These are phyloP conservation scores for Saccharomycopsis sp. DNA, from an alignment of 805 yeast species.

Conservation along the genomic window DNA sequence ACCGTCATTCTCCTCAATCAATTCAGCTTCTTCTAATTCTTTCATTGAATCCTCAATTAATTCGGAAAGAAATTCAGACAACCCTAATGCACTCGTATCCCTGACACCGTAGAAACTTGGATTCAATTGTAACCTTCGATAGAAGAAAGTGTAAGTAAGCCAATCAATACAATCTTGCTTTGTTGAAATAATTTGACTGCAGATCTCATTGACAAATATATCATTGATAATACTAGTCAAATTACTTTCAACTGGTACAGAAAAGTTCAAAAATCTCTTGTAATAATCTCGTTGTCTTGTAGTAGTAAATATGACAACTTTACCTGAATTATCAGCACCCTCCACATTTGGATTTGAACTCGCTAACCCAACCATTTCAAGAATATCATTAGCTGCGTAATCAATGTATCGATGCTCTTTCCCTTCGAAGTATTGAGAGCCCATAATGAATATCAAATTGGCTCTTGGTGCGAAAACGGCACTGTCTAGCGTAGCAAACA, in stretches of 20 bases:
- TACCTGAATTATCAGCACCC: conserved; percentile 30
- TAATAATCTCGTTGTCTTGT: conserved; percentile 53
- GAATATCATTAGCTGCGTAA: conserved; percentile 55
- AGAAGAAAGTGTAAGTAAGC: conserved; percentile 79
- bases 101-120: conserved; percentile 85
- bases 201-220: conserved; percentile 65
- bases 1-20: conserved; percentile 51
- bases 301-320: conserved; percentile 52
- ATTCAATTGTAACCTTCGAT: conserved; percentile 70
- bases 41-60: conserved; percentile 63
- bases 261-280: conserved; percentile 60
- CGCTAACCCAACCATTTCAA: conserved; percentile 57
- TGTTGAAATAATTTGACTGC: conserved; percentile 50
- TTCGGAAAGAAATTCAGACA: conserved; percentile 80
- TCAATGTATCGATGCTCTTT: conserved; percentile 63
- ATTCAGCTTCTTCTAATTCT: conserved; percentile 52
- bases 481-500: conserved; percentile 59
- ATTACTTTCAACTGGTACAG: conserved; percentile 81
- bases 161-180: conserved; percentile 89
- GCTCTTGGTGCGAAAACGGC: conserved; percentile 45
- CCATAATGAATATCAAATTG: conserved; percentile 51
- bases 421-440: conserved; percentile 69
- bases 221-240: conserved; percentile 56
- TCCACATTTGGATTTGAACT: conserved; percentile 20
- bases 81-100: conserved; percentile 54